Evolutionary conservation across 208 protist genomes (phyloP), one percentile per base, ranked within the genome.

Genomic region (Crithidia mellificae): DNA sequence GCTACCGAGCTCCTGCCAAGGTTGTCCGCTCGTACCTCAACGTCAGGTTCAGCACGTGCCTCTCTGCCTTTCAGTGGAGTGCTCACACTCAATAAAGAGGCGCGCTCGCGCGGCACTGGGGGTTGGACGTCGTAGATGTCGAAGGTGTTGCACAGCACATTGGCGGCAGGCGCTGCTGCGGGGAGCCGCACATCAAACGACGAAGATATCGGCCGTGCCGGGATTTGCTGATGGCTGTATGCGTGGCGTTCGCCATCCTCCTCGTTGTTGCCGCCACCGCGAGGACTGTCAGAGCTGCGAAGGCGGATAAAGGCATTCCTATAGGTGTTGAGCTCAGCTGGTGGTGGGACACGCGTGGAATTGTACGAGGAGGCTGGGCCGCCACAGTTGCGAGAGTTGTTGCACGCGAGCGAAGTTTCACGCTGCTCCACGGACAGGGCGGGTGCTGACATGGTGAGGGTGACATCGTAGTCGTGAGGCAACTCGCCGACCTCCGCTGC

Each of bases 141-240:
- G 0, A 22, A 14, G 0, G 29, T 27, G 24, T 22, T 29, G 7
- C 38, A 27, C 22, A 15, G 14, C 7, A 1, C 36, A 12, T 2
- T 32, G 36, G 6, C 12, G 36, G 5, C 11, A 3, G 3, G 19
- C n/a, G 9, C 22, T 1, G 53, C 15, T 14, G 22, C 14, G 36
- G 54, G 54, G 5, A 61, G 54, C 9, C 54, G 38, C 38, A 61
- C 54, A 32, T 61, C 54, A 39, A 61, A 61, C 12, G 19, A 8
- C n/a, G 39, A 32, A 25, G 27, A 7, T n/a, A 8, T 6, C 17
- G 2, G 2, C 9, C 43, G 9, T 32, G 27, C 8, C 1, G 12
- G 22, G 7, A 27, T n/a, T 9, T 57, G 32, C 20, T 9, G 29
- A 19, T 57, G 52, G 41, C 8, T 39, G 15, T 25, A 6, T 3